phyloP scores from a whole-genome alignment of 768 basidiomycete genomes.

The Auricularia cornea region DNA sequence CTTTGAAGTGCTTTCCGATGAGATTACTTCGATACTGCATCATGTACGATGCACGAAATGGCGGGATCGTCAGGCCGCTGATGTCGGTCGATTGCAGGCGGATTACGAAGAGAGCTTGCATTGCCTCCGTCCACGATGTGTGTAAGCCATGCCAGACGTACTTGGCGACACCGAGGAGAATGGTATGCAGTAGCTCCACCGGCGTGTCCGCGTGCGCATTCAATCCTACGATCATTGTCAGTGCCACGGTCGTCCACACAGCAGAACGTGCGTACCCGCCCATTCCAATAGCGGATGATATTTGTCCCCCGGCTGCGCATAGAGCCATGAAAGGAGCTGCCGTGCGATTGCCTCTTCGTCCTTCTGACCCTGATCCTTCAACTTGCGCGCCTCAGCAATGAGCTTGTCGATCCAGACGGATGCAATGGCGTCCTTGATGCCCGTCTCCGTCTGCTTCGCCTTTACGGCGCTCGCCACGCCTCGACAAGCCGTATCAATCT shows the following conservation, averaged over 20 bases:
- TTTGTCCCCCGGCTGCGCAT: too few relatives aligned
- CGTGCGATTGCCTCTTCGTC: too few relatives aligned
- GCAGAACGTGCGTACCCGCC: too few relatives aligned
- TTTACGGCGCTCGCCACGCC: too few relatives aligned
- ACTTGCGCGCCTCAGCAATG: too few relatives aligned
- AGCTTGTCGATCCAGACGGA: conserved; percentile 29
- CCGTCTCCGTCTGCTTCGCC: conserved; percentile 14
- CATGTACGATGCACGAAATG: conserved; percentile 33
- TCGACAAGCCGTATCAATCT: too few relatives aligned
- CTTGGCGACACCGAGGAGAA: conserved; percentile 18
- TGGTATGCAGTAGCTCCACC: conserved; percentile 16
- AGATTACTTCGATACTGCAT: conserved; percentile 36
- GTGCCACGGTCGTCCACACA: too few relatives aligned
- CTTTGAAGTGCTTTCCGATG: conserved; percentile 36
- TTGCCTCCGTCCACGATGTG: conserved; percentile 13
- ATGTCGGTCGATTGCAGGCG: conserved; percentile 10
- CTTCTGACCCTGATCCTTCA: too few relatives aligned
- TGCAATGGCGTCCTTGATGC: conserved; percentile 27
- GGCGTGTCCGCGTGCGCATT: conserved; percentile 15
- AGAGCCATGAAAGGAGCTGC: too few relatives aligned
- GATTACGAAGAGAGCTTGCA: too few relatives aligned
- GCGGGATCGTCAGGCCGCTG: conserved; percentile 21
- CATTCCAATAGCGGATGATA: too few relatives aligned
- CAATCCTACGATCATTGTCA: conserved; percentile 7
- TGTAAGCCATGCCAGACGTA: conserved; percentile 15